These are phyloP conservation scores for Argentina anserina DNA, from an alignment of 306 rosid genomes.

Conservation along the genomic window DNA sequence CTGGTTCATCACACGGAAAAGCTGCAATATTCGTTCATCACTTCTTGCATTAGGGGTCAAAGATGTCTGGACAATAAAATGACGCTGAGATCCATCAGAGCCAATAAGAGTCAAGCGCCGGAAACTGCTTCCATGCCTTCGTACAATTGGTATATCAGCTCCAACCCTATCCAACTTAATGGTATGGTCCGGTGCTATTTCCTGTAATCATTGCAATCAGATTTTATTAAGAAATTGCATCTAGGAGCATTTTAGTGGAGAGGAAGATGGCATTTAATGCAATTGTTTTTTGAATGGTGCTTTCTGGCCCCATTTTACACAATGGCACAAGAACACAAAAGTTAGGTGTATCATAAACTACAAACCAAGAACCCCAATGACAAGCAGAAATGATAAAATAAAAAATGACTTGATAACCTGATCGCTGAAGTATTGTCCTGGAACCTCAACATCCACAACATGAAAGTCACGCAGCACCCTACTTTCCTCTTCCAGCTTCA, in stretches of 20 bases:
- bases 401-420: conserved; percentile 53
- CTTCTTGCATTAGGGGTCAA: conserved; percentile 97
- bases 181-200: conserved; percentile 95
- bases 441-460: conserved; percentile 98
- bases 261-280: background rate
- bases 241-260: conserved; percentile 7
- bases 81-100: conserved; percentile 98
- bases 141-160: conserved; percentile 95
- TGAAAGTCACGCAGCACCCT: conserved; percentile 95
- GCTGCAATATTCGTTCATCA: conserved; percentile 97
- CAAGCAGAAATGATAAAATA: conserved; percentile 6
- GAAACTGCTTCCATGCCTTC: conserved; percentile 99
- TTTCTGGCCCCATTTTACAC: background rate
- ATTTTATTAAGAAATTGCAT: conserved; percentile 27
- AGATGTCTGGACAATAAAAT: conserved; percentile 98
- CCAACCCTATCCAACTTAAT: conserved; percentile 94
- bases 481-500: conserved; percentile 98
- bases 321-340: background rate
- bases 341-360: conserved; percentile 6
- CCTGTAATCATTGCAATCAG: conserved; percentile 40
- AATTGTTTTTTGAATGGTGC: background rate
- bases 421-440: conserved; percentile 93
- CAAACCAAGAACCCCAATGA: background rate
- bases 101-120: conserved; percentile 96
- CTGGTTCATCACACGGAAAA: conserved; percentile 98